These are phyloP conservation scores for Singerocomus rubriflavus DNA, from an alignment of 1,284 basidiomycete genomes.

Conservation along the genomic window DNA sequence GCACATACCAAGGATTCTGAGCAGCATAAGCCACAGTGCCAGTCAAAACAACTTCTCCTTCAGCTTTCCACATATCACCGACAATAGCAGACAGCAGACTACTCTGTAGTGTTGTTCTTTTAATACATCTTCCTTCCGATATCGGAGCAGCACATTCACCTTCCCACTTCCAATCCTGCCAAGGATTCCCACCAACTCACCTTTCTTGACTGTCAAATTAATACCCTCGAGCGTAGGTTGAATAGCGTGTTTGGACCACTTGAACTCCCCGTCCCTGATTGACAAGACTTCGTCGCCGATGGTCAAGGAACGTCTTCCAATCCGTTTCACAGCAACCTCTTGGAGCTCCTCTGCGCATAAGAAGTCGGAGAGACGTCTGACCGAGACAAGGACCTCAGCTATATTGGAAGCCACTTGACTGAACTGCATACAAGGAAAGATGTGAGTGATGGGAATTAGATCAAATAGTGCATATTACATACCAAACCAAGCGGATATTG, in stretches of 20 bases:
- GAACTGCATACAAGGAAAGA: conserved; percentile 41
- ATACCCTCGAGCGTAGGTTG: conserved; percentile 77
- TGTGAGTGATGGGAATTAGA: conserved; percentile 1
- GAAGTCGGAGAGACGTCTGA: conserved; percentile 78
- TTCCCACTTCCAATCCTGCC: conserved; percentile 95
- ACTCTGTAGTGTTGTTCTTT: too few relatives aligned
- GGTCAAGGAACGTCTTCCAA: conserved; percentile 43
- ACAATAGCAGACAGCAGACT: conserved; percentile 75
- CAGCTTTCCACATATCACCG: conserved; percentile 82
- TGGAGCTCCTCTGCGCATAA: conserved; percentile 82
- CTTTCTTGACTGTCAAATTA: conserved; percentile 73
- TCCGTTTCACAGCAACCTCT: conserved; percentile 59
- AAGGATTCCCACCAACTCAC: conserved; percentile 84
- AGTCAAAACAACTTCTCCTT: conserved; percentile 69
- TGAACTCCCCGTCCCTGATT: conserved; percentile 74
- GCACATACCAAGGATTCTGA: conserved; percentile 79
- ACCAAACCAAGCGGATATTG: conserved; percentile 89
- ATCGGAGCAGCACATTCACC: conserved; percentile 38
- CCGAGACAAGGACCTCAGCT: conserved; percentile 85
- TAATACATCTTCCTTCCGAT: not conserved
- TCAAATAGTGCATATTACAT: conserved; percentile 9
- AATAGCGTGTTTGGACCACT: conserved; percentile 60
- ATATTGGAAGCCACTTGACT: conserved; percentile 71
- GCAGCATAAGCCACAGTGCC: conserved; percentile 87
- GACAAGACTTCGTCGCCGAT: conserved; percentile 69